Evolutionary conservation across 2,329 filamentous ascomycete genomes (phyloP).

Genomic region (Mycosphaerella sp.): DNA sequence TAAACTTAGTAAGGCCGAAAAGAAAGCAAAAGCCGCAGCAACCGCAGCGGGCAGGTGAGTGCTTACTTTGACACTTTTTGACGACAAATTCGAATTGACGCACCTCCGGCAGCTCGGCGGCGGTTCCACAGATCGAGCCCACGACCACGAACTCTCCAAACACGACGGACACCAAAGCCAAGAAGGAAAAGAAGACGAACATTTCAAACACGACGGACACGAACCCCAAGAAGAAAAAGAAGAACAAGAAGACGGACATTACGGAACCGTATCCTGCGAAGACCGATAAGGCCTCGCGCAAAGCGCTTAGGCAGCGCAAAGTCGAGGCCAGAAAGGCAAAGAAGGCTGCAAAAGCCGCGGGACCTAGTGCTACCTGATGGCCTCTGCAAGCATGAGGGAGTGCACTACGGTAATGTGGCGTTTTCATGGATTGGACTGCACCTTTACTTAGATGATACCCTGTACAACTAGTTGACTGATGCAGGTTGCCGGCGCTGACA

Average conservation of each 20-base stretch:
- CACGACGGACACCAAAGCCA: not conserved
- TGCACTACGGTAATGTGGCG: not conserved
- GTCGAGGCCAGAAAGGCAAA: not conserved
- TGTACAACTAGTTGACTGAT: constrained; percentile 1
- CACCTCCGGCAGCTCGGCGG: not conserved
- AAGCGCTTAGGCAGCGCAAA: not conserved
- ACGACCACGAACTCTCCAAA: not conserved
- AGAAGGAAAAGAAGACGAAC: not conserved
- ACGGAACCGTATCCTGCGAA: not conserved
- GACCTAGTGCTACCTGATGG: not conserved
- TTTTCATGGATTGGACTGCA: not conserved
- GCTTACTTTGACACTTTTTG: not conserved
- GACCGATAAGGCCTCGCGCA: not conserved
- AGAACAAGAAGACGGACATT: not conserved
- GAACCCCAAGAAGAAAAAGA: not conserved
- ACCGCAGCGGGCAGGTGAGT: not conserved
- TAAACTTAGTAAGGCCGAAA: not conserved
- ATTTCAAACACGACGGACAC: not conserved
- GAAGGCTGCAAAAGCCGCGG: not conserved
- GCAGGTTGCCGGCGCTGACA: not conserved
- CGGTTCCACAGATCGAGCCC: not conserved
- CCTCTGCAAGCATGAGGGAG: not conserved
- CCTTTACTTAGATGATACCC: not conserved
- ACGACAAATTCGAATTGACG: not conserved
- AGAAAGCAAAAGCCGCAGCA: constrained; percentile 1